Conservation (phyloP, 2,329 filamentous ascomycete species). For the Fusarium ramigenum region DNA sequence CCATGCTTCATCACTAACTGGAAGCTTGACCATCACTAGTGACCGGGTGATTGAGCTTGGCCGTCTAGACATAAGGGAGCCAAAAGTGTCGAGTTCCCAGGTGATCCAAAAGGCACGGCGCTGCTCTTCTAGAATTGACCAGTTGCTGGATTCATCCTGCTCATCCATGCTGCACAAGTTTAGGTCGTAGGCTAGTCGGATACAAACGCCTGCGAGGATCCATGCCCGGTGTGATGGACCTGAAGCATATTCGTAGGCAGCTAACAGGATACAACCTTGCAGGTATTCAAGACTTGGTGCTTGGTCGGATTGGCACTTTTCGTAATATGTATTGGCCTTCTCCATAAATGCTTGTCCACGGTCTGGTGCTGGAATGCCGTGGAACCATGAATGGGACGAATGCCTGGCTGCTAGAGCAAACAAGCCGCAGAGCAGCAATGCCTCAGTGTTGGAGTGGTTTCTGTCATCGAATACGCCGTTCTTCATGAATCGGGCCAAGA, state of each 20-base stretch:
- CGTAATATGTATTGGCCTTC: not conserved
- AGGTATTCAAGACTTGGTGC: not conserved
- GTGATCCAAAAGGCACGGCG: not conserved
- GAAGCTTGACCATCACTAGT: not conserved
- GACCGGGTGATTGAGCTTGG: not conserved
- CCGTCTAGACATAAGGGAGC: not conserved
- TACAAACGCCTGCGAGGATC: not conserved
- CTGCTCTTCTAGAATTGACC: not conserved
- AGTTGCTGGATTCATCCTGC: not conserved
- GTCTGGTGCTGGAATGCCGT: not conserved
- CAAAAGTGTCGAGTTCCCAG: not conserved
- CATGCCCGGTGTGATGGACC: not conserved
- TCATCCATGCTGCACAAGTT: not conserved
- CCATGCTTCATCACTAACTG: not conserved
- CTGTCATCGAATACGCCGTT: not conserved
- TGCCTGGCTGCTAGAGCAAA: no score
- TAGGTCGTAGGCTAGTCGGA: not conserved
- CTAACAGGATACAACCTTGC: not conserved
- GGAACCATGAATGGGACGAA: not conserved
- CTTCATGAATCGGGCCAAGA: not conserved
- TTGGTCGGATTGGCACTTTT: not conserved
- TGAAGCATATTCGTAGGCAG: not conserved
- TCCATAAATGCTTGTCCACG: not conserved
- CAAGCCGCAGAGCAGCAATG: not conserved
- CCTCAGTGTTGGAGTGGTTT: not conserved